Evolutionary conservation across 2,329 filamentous ascomycete genomes (phyloP).

Genomic region (Teratosphaeria zuluensis): DNA sequence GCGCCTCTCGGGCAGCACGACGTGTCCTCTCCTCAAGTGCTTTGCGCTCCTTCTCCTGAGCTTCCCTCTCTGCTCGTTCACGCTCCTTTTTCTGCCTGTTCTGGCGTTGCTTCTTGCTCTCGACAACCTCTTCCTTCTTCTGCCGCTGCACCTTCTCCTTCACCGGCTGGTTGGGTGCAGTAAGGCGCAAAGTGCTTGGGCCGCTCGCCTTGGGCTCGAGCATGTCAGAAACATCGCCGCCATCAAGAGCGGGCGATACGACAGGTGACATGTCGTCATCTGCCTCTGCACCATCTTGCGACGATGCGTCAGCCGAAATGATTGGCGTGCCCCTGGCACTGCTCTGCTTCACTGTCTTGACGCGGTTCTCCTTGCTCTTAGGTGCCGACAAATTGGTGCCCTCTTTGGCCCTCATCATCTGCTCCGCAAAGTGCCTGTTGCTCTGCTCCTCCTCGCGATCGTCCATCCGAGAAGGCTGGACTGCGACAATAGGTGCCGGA

Average conservation of each 20-base stretch:
- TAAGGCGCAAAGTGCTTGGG: conserved; percentile 70
- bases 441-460: conserved; percentile 47
- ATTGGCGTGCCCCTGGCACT: conserved; percentile 25
- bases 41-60: conserved; percentile 70
- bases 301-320: conserved; percentile 55
- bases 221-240: conserved; percentile 80
- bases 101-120: conserved; percentile 93
- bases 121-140: conserved; percentile 51
- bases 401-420: conserved; percentile 60
- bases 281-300: conserved; percentile 62
- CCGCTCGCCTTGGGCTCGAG: conserved; percentile 61
- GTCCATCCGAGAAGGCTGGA: conserved; percentile 16
- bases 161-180: conserved; percentile 50
- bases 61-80: conserved; percentile 63
- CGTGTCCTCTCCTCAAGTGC: conserved; percentile 71
- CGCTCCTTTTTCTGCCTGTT: conserved; percentile 82
- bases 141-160: conserved; percentile 49
- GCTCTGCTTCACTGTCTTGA: conserved; percentile 61
- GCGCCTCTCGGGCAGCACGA: conserved; percentile 67
- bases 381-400: conserved; percentile 48
- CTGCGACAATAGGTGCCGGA: background rate
- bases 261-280: conserved; percentile 71
- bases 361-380: conserved; percentile 28
- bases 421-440: conserved; percentile 67
- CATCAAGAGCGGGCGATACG: conserved; percentile 52